Evolutionary conservation across 768 basidiomycete species (phyloP).

Genomic region (Calocera cornea): DNA sequence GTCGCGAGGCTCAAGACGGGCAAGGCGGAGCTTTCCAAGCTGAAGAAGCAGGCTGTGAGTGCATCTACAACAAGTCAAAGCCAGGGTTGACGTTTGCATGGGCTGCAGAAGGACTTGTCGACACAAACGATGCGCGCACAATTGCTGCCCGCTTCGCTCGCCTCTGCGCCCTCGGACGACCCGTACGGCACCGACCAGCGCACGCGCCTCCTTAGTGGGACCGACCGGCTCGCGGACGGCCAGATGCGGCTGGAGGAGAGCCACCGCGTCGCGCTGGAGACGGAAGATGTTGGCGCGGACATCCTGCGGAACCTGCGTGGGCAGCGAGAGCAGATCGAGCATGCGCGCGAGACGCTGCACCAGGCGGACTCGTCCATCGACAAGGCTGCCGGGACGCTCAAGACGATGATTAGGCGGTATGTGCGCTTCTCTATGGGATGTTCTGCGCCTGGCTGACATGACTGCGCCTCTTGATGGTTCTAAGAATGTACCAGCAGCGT

Average conservation of each 20-base stretch:
- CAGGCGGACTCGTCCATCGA: conserved; percentile 82
- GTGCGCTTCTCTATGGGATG: conserved; percentile 23
- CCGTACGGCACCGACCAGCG: conserved; percentile 63
- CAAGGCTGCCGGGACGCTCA: conserved; percentile 79
- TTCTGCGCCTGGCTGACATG: conserved; percentile 8
- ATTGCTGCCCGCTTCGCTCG: conserved; percentile 39
- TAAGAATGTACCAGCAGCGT: conserved; percentile 95
- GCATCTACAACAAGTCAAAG: neutral
- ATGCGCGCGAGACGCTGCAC: conserved; percentile 74
- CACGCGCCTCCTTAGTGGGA: conserved; percentile 65
- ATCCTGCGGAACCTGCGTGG: conserved; percentile 71
- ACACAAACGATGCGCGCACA: conserved; percentile 58
- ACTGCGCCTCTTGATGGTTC: conserved; percentile 9
- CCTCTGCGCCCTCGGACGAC: conserved; percentile 50
- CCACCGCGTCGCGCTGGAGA: conserved; percentile 86
- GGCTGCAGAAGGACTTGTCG: conserved; percentile 47
- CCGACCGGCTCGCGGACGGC: conserved; percentile 68
- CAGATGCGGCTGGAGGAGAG: conserved; percentile 74
- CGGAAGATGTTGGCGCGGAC: conserved; percentile 88
- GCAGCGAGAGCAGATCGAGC: conserved; percentile 91
- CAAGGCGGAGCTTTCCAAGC: conserved; percentile 58
- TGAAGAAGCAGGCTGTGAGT: conserved; percentile 53
- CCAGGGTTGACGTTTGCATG: neutral
- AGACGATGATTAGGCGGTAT: conserved; percentile 90
- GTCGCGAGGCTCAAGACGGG: conserved; percentile 58